A percentile compares a stretch with the other conserved stretches of the same genome.
phyloP scores from a whole-genome alignment of 305 asterid genomes.

The Salvia sclarea region DNA sequence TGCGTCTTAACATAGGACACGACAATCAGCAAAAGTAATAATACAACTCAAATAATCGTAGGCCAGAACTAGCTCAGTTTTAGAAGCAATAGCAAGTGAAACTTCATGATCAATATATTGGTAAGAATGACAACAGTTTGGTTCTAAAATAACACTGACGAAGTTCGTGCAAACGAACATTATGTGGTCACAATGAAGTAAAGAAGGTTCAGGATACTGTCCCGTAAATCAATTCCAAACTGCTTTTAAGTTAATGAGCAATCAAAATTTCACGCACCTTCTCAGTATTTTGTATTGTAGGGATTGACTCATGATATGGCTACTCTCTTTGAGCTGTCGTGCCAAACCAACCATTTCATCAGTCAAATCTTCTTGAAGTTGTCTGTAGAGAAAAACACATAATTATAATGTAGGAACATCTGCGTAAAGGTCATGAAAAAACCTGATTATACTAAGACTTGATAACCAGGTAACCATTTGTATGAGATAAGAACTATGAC shows the following conservation, averaged over 20 bases:
- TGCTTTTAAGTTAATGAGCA: background rate
- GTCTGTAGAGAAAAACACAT: slow-evolving; percentile 48
- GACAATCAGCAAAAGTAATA: background rate
- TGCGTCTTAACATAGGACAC: background rate
- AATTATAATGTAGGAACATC: slow-evolving; percentile 6
- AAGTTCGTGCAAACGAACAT: background rate
- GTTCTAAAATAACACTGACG: background rate
- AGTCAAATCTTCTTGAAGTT: slow-evolving; percentile 84
- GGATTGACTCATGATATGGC: slow-evolving; percentile 79
- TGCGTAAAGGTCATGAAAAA: background rate
- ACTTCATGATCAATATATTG: background rate
- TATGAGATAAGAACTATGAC: background rate
- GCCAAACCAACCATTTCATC: slow-evolving; percentile 95
- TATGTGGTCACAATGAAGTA: background rate
- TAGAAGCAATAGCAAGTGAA: background rate
- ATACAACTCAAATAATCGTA: background rate
- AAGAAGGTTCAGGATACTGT: background rate
- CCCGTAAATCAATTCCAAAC: background rate
- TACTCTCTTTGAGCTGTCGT: slow-evolving; percentile 80
- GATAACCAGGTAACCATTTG: background rate
- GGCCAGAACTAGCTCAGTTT: background rate
- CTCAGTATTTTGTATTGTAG: slow-evolving; percentile 68
- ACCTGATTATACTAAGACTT: background rate
- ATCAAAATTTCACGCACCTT: slow-evolving; percentile 49
- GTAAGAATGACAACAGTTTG: background rate